Base-by-base conservation (phyloP, 108 stramenopile genomes). In the Conticribra weissflogii region DNA sequence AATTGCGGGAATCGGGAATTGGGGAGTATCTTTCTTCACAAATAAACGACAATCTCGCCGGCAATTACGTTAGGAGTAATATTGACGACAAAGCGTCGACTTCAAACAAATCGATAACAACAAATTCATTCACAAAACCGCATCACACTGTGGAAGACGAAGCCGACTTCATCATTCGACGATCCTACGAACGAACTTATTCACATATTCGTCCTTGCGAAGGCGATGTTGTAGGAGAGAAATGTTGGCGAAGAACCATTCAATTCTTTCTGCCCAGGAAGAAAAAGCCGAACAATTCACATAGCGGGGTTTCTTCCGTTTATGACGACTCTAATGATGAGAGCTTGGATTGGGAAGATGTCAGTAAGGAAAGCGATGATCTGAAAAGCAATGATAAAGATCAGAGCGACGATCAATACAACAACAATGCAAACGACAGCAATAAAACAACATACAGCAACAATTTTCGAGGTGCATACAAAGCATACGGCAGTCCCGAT, bases 151-250 rank as follows among this genome's bases (percentile, higher is more conserved):
- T 15, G 29, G 59, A 60, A 12, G 59, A 60, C 12, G 59, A 60
- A 30, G 59, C 59, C 41, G 59, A 45, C 34, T n/a, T 24, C n/a
- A 60, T 60, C 19, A 41, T 60, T 24, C 31, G 44, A 60, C 33
- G 59, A 1, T 18, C 59, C 1, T 60, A 45, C 44, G 41, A 60
- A 19, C 33, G 59, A 23, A 60, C 59, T 1, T 60, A 60, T 60
- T 34, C 59, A 1, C 25, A 60, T 25, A 41, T 60, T 23, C 18
- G 41, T 22, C 59, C 59, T 22, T 60, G 59, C 22, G 18, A 33
- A 1, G 44, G 45, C 0, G 21, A 60, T 33, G 3, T 44, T 8
- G 22, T 19, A 14, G 44, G 59, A 18, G 44, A 24, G 34, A 22
- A 60, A 14, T 60, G 59, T 45, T 34, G 41, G 1, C 25, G 9